A percentile compares a stretch with the other conserved stretches of the same genome.
Conservation (phyloP, 345 rosid species). For the Acer campestre region DNA sequence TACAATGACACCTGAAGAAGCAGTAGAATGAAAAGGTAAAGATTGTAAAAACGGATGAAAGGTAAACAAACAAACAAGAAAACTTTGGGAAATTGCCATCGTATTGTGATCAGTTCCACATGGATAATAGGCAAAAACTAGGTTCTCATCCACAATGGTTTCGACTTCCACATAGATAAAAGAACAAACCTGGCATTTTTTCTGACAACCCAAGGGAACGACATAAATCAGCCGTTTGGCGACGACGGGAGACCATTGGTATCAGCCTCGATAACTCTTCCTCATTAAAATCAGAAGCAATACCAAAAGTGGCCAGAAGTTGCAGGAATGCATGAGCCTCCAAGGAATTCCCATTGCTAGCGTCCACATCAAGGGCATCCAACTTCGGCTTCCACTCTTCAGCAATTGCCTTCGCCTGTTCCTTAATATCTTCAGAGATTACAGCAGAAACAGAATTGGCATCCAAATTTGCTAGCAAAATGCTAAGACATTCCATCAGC, state of each 20-base stretch:
- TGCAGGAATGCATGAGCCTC: constrained; percentile 99
- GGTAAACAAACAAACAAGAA: constrained; percentile 13
- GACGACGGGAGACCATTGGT: constrained; percentile 99
- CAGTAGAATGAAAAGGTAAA: constrained; percentile 2
- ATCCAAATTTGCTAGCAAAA: constrained; percentile 58
- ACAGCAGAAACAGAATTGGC: constrained; percentile 45
- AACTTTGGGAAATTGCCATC: neutral
- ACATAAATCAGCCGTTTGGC: constrained; percentile 92
- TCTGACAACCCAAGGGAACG: constrained; percentile 87
- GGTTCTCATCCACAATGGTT: constrained; percentile 1
- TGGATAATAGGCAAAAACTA: neutral
- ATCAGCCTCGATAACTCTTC: constrained; percentile 72
- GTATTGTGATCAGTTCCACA: neutral
- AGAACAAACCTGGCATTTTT: constrained; percentile 89
- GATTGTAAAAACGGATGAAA: neutral
- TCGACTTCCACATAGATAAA: constrained; percentile 15
- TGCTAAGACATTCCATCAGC: constrained; percentile 98
- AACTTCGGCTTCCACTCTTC: constrained; percentile 89
- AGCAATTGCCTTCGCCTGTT: constrained; percentile 77
- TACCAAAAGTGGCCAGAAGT: constrained; percentile 82
- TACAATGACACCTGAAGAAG: constrained; percentile 73
- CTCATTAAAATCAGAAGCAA: constrained; percentile 78
- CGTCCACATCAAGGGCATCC: constrained; percentile 75
- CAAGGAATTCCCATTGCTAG: constrained; percentile 93
- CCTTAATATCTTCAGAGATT: constrained; percentile 69